Evolutionary conservation across 805 yeast species (phyloP), one percentile per base, ranked within the genome.

Genomic region (Kuraishia piskuri): DNA sequence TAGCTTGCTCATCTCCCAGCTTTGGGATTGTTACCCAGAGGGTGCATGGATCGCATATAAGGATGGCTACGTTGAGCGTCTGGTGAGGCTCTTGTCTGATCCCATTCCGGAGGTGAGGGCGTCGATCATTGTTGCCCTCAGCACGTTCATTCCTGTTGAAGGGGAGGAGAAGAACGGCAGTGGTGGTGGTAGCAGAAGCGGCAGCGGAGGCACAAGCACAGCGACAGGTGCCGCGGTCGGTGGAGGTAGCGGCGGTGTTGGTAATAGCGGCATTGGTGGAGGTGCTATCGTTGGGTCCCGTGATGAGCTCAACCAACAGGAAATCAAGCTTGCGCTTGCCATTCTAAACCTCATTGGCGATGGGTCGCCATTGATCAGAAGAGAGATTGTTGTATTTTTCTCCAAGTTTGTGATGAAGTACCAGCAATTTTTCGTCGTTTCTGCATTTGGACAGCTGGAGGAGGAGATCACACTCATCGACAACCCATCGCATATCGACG

Each of bases 31-130:
- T 48, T 82, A 86, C 58, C 78, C 86, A 0, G 90, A 89, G 53
- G 90, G 91, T 12, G 85, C 86, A 62, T 79, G 82, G 75, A 76
- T 87, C 22, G 82, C 85, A 23, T 76, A 81, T 58, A 80, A 84
- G 58, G 85, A 83, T 53, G 86, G 86, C 0, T 77, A 81, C 22
- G 68, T 86, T 17, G 80, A 75, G 22, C 77, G 77, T 58, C 61
- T 92, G 25, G 65, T 83, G 31, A 71, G 72, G 22, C 69, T 88
- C 45, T 74, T 90, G 19, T 80, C 79, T 57, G 98, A 94, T 64
- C 96, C 97, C 0, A 90, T 92, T 49, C 97, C 98, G 0, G 99
- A 94, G 66, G 96, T 94, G 1, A 75, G 98, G 53, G 86, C 97
- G 0, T 88, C 97, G 0, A 80, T 89, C 3, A 70, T 94, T 12